Evolutionary conservation across 1,139 yeast species (phyloP).

Genomic region (Nakaseomyces uthaithaninus): DNA sequence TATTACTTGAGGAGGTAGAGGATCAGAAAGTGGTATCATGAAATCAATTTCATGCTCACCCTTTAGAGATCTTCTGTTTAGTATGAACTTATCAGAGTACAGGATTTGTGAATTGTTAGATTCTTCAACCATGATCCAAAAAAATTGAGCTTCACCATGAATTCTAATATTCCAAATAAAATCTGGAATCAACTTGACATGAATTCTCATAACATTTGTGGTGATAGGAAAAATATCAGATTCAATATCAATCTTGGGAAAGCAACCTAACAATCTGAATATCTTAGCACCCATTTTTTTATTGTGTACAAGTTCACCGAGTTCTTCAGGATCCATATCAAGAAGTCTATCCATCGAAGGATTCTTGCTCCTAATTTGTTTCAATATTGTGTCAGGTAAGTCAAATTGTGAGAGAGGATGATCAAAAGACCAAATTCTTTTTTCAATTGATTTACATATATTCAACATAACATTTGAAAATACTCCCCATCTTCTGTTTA

Average conservation of each 20-base stretch:
- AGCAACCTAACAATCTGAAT: conserved; percentile 53
- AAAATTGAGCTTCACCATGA: conserved; percentile 80
- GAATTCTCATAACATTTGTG: conserved; percentile 73
- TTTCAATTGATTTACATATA: conserved; percentile 80
- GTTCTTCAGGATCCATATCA: conserved; percentile 64
- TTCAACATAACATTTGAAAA: conserved; percentile 67
- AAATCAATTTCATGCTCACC: conserved; percentile 72
- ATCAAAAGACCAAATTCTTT: conserved; percentile 78
- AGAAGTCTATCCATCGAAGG: conserved; percentile 65
- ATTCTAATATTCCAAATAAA: conserved; percentile 74
- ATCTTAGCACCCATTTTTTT: conserved; percentile 59
- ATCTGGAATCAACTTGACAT: conserved; percentile 61
- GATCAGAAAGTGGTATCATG: conserved; percentile 85
- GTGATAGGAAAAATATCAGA: conserved; percentile 91
- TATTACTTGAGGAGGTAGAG: conserved; percentile 79
- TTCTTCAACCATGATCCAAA: conserved; percentile 90
- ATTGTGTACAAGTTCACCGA: conserved; percentile 88
- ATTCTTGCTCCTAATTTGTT: conserved; percentile 54
- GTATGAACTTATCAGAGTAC: conserved; percentile 73
- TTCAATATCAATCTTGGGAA: conserved; percentile 65
- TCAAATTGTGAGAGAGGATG: conserved; percentile 89
- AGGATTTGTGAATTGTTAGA: conserved; percentile 66
- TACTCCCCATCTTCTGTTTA: conserved; percentile 84
- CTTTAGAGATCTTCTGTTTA: conserved; percentile 51
- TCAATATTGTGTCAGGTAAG: conserved; percentile 56